Evolutionary conservation across 495 filamentous ascomycete species (phyloP), one percentile per base, ranked within the genome.

Genomic region (Pyronema domesticum): DNA sequence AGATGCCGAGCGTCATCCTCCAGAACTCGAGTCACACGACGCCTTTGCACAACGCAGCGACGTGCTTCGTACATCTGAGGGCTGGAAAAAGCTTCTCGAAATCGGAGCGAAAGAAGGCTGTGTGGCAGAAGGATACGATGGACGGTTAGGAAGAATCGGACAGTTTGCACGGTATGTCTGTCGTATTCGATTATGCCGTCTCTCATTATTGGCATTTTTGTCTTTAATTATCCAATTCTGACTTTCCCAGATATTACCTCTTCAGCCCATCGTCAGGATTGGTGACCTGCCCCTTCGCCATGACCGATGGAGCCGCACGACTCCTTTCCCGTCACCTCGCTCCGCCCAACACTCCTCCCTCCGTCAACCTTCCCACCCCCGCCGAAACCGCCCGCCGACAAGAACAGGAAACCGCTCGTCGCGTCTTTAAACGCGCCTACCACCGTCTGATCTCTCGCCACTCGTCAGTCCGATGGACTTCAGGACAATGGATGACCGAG

Each of bases 401-500:
- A 35, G 60, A 63, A 42, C 55, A 49, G 10, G 60, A 63, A 40
- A 47, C 54, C 34, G 51, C 50, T 5, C 59, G 62, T 19, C 63
- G 69, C 64, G 67, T 82, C 48, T 68, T 85, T 62, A 63, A 74
- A 56, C 58, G 67, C 34, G 69, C 77, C 46, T 70, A 76, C 63
- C 57, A 70, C 10, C 68, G 68, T 11, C 62, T 84, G 8, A 76
- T 71, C 23, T 78, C 77, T 4, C 72, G 78, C 6, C 74, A 83
- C 54, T 72, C 80, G 3, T 55, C 63, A 7, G 55, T 68, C n/a
- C 73, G 76, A 13, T 87, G 83, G 83, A 87, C 83, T 4, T 80
- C 75, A 34, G 83, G 85, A 0, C 84, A 89, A 62, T 89, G 85
- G 85, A 89, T 89, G 85, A 88, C 85, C 0, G 83, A 88, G 59